These are phyloP conservation scores for Kandelia obovata DNA, from an alignment of 345 rosid species.

Conservation along the genomic window DNA sequence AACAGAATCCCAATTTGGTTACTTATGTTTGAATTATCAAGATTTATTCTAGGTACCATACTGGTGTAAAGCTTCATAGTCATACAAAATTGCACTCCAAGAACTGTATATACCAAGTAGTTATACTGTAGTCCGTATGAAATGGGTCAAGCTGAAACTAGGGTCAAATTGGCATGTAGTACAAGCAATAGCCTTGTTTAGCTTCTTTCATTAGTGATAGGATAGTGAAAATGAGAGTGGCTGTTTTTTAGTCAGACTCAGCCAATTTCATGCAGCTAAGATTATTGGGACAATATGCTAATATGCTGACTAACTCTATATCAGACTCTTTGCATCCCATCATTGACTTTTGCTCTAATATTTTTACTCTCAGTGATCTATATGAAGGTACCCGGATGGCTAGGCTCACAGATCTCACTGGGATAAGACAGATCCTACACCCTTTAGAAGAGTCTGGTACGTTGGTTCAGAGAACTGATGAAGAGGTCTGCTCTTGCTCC, in stretches of 20 bases:
- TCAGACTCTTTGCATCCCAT: conserved; percentile 4
- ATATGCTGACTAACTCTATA: neutral
- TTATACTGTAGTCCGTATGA: too few species aligned
- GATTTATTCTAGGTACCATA: too few species aligned
- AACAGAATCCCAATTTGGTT: too few species aligned
- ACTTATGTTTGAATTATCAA: too few species aligned
- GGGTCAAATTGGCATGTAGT: neutral
- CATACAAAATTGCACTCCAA: too few species aligned
- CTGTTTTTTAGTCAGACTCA: neutral
- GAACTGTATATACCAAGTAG: too few species aligned
- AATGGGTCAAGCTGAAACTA: neutral
- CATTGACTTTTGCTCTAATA: conserved; percentile 14
- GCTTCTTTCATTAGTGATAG: neutral
- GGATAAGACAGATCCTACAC: conserved; percentile 65
- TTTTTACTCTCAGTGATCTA: conserved; percentile 52
- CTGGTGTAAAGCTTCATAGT: too few species aligned
- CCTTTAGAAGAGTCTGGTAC: conserved; percentile 75
- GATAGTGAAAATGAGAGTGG: neutral
- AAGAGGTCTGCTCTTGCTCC: conserved; percentile 49
- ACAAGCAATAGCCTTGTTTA: neutral
- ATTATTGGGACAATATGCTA: neutral
- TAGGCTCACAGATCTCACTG: conserved; percentile 57
- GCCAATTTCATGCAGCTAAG: neutral
- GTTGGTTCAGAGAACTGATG: conserved; percentile 64
- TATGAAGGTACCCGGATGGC: conserved; percentile 92